Conservation (phyloP, 2,329 filamentous ascomycete species). For the Apiospora marii region DNA sequence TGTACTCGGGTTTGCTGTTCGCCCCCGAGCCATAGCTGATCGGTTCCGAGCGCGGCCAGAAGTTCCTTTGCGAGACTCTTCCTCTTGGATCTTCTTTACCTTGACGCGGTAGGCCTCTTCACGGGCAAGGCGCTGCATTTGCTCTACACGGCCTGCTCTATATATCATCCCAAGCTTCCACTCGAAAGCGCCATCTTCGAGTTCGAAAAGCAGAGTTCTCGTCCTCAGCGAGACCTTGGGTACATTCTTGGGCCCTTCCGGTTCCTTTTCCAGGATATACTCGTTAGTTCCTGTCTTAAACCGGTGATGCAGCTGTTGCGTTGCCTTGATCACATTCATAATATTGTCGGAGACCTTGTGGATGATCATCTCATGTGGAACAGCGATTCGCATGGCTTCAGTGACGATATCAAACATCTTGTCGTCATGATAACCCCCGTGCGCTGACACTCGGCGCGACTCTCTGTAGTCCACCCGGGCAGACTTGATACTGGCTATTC, state of each 20-base stretch:
- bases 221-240: conserved; percentile 86
- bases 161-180: conserved; percentile 98
- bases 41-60: conserved; percentile 61
- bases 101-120: conserved; percentile 92
- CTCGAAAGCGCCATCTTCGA: conserved; percentile 96
- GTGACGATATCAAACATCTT: conserved; percentile 83
- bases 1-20: conserved; percentile 40
- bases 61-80: conserved; percentile 63
- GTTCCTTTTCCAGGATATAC: conserved; percentile 84
- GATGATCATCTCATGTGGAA: conserved; percentile 91
- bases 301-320: conserved; percentile 89
- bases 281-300: conserved; percentile 89
- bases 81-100: conserved; percentile 81
- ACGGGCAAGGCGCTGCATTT: conserved; percentile 86
- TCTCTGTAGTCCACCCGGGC: conserved; percentile 83
- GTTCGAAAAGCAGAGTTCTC: conserved; percentile 84
- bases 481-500: conserved; percentile 83
- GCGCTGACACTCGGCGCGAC: conserved; percentile 71
- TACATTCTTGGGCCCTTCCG: conserved; percentile 85
- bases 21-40: conserved; percentile 56
- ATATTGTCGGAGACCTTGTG: conserved; percentile 94
- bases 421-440: conserved; percentile 70
- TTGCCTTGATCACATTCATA: conserved; percentile 85
- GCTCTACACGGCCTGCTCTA: conserved; percentile 85
- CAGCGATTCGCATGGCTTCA: conserved; percentile 85